Evolutionary conservation across 2,329 filamentous ascomycete genomes (phyloP), one percentile per base, ranked within the genome.

Genomic region (Calonectria pseudoturangicola): DNA sequence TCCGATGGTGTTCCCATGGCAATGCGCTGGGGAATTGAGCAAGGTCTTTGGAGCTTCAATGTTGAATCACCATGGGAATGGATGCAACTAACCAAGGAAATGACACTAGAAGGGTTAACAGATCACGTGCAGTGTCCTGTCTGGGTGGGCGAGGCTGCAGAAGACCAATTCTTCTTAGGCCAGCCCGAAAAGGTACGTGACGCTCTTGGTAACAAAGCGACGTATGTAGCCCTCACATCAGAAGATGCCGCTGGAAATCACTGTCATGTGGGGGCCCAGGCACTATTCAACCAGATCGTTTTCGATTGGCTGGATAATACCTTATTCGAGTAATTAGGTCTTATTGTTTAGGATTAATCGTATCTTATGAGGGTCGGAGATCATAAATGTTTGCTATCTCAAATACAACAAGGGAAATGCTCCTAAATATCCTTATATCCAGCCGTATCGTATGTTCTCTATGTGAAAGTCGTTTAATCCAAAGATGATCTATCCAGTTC

Each of bases 41-140:
- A 81, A 18, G 80, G 80, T 25, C 41, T 78, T 21, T 81, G 79
- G 80, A 66, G 76, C 1, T 82, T 80, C 70, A 79, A 80, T 54
- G 75, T 71, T 2, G 63, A 64, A 18, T 80, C 78, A 2, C 72
- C 79, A 4, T 78, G 72, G 33, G 75, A 79, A 2, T 80, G 74
- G 54, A 72, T 76, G 18, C 72, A 71, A 16, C 8, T 71, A 15
- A 36, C 64, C 0, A 70, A 75, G 10, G 33, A 71, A 15, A 79
- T 76, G 70, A 77, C 54, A 2, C 39, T 80, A 16, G 71, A 76
- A 6, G 58, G 68, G 0, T 74, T 78, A 0, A 63, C 71, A 7
- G 66, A 75, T n/a, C 70, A 76, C 16, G 78, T 82, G 15, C 74
- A 70, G 18, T 72, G 73, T 36, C 76, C 79, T 2, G 54, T 76